Conservation (phyloP, 805 yeast species). For the Lachancea kluyveri region DNA sequence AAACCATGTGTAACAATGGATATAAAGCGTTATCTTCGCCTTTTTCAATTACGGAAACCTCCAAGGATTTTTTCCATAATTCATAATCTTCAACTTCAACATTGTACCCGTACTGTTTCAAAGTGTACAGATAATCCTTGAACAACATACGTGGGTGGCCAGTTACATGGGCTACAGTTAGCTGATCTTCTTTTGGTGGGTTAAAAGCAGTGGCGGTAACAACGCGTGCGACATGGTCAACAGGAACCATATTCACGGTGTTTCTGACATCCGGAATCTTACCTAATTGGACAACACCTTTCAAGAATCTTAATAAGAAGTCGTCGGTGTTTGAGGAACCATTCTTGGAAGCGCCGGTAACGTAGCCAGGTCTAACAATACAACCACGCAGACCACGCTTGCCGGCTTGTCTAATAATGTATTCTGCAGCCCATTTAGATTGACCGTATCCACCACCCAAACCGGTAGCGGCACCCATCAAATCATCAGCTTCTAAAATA, state of each 20-base stretch:
- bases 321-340: constrained; percentile 97
- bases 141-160: constrained; percentile 90
- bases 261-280: constrained; percentile 79
- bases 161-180: constrained; percentile 90
- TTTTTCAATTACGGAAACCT: constrained; percentile 67
- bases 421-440: constrained; percentile 96
- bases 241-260: constrained; percentile 94
- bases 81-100: constrained; percentile 60
- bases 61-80: constrained; percentile 73
- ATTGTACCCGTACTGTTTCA: constrained; percentile 67
- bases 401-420: constrained; percentile 83
- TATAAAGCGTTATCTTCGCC: constrained; percentile 79
- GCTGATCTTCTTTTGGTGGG: constrained; percentile 50
- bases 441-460: constrained; percentile 95
- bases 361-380: constrained; percentile 92
- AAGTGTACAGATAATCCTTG: constrained; percentile 62
- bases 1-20: constrained; percentile 89
- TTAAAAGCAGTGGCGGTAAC: constrained; percentile 76
- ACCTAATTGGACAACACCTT: constrained; percentile 89
- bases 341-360: constrained; percentile 74
- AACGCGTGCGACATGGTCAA: constrained; percentile 94
- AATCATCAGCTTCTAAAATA: constrained; percentile 74
- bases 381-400: constrained; percentile 80
- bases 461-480: constrained; percentile 75
- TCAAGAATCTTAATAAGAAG: constrained; percentile 87